Evolutionary conservation across 2,329 filamentous ascomycete genomes (phyloP).

Genomic region (Graphilbum sp.): DNA sequence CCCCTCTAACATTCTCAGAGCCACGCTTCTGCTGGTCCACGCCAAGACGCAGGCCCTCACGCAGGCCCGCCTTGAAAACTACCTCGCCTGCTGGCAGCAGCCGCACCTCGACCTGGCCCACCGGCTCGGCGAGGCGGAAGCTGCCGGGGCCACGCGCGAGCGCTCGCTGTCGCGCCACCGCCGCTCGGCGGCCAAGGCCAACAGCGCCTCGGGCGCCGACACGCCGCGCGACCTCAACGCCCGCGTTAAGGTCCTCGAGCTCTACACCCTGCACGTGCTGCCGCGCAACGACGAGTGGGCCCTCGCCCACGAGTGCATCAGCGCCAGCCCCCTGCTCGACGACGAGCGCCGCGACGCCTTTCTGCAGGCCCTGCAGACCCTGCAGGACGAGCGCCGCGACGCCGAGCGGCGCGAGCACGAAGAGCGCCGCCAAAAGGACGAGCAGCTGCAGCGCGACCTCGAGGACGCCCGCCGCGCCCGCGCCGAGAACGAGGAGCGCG

Average conservation of each 20-base stretch:
- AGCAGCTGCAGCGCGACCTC: conserved; percentile 36
- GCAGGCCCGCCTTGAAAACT: conserved; percentile 76
- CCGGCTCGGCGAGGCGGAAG: conserved; percentile 29
- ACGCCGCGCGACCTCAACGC: conserved; percentile 73
- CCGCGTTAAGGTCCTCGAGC: conserved; percentile 79
- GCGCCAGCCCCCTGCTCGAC: conserved; percentile 70
- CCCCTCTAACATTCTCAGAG: conserved; percentile 31
- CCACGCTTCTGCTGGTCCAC: conserved; percentile 81
- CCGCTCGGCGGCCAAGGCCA: conserved; percentile 21
- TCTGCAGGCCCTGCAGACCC: conserved; percentile 63
- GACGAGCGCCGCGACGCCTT: conserved; percentile 86
- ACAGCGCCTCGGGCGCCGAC: conserved; percentile 44
- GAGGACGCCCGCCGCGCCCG: conserved; percentile 39
- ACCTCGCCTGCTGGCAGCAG: conserved; percentile 60
- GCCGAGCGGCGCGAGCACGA: conserved; percentile 49
- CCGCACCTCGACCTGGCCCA: conserved; percentile 54
- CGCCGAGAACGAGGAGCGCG: conserved; percentile 42
- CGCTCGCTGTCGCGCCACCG: conserved; percentile 20
- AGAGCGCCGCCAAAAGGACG: conserved; percentile 38
- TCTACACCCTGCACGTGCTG: conserved; percentile 92
- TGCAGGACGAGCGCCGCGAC: conserved; percentile 70
- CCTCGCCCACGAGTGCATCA: conserved; percentile 83
- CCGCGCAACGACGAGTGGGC: conserved; percentile 91
- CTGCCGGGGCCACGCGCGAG: conserved; percentile 16
- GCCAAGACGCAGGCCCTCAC: conserved; percentile 69